Conservation (phyloP, 2,329 filamentous ascomycete genomes). For the Cordyceps cateniannulata region DNA sequence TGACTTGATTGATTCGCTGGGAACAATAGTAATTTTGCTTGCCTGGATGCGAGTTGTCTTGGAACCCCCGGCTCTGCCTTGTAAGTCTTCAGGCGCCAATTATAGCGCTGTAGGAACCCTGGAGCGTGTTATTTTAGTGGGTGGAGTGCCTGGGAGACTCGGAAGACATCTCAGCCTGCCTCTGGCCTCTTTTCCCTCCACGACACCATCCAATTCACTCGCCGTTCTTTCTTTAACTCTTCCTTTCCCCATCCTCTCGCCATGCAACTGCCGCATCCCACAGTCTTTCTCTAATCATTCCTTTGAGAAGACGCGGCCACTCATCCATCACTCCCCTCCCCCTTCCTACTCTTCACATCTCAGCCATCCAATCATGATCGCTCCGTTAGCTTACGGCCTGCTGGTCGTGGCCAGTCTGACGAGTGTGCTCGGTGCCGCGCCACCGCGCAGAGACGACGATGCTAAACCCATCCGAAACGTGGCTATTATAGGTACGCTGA, state of each 20-base stretch:
- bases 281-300: neutral
- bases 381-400: neutral
- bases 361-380: neutral
- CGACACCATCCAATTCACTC: no score
- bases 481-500: conserved; percentile 30
- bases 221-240: no score
- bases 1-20: no score
- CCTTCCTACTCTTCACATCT: neutral
- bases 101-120: no score
- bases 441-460: neutral
- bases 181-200: no score
- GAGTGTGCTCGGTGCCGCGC: conserved; percentile 12
- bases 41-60: no score
- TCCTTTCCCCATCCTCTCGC: neutral
- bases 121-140: no score
- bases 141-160: no score
- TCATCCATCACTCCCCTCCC: neutral
- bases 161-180: no score
- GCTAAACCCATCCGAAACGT: conserved; percentile 24
- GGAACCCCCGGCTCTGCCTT: no score
- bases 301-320: neutral
- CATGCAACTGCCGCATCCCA: neutral
- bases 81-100: no score
- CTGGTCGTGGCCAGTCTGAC: conserved; percentile 15
- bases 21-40: no score